Evolutionary conservation across 2,329 filamentous ascomycete genomes (phyloP).

Genomic region (Neoascochyta sp.): DNA sequence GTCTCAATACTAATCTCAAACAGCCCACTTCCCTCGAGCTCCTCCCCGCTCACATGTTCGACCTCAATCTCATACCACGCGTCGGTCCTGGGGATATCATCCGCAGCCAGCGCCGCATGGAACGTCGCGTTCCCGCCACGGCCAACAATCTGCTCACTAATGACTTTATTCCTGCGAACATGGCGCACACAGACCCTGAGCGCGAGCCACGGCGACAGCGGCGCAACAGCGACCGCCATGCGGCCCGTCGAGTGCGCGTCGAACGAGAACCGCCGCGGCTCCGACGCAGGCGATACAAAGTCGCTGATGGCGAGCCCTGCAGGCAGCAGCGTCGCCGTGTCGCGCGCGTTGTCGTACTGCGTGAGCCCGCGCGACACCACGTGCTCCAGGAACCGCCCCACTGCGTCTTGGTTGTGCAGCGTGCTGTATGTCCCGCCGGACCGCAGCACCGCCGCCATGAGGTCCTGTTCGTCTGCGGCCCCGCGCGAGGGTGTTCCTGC

Average conservation of each 20-base stretch:
- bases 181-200: conserved; percentile 15
- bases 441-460: conserved; percentile 19
- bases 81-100: conserved; percentile 18
- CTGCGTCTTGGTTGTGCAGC: conserved; percentile 10
- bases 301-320: conserved; percentile 17
- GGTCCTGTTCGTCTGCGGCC: conserved; percentile 10
- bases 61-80: conserved; percentile 26
- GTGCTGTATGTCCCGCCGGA: conserved; percentile 22
- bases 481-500: too few relatives aligned
- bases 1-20: conserved; percentile 21
- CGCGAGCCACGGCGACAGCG: conserved; percentile 11
- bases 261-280: conserved; percentile 18
- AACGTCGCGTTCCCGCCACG: conserved; percentile 15
- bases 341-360: conserved; percentile 20
- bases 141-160: conserved; percentile 15
- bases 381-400: conserved; percentile 15
- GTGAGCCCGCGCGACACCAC: conserved; percentile 19
- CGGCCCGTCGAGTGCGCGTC: conserved; percentile 15
- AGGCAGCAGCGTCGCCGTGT: conserved; percentile 19
- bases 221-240: conserved; percentile 13
- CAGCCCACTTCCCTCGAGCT: conserved; percentile 14
- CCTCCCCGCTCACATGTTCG: conserved; percentile 9
- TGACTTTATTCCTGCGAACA: conserved; percentile 15
- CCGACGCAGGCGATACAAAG: conserved; percentile 13
- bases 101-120: conserved; percentile 11